These are phyloP conservation scores for Talaromyces sp. DNA, from an alignment of 2,329 filamentous ascomycete genomes.

Conservation along the genomic window DNA sequence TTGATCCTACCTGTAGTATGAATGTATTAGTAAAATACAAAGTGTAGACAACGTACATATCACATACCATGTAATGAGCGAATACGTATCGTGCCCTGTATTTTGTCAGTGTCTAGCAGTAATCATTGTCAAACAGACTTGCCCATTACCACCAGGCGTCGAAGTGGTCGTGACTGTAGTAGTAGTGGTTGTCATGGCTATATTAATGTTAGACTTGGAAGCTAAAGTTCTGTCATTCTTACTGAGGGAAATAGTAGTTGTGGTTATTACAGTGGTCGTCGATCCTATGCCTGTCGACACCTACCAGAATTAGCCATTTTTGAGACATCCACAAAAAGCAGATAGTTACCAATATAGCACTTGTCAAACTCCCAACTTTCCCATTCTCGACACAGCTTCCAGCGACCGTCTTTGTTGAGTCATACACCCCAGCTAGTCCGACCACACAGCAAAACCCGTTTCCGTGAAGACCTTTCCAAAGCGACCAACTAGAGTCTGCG, in stretches of 20 bases:
- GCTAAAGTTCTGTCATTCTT: neutral
- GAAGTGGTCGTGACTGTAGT: neutral
- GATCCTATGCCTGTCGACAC: conserved; percentile 3
- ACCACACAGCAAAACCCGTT: conserved; percentile 8
- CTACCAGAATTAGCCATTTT: neutral
- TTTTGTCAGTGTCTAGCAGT: neutral
- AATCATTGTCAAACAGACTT: neutral
- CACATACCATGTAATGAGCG: conserved; percentile 8
- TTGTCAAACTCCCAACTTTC: conserved; percentile 1
- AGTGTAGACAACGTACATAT: neutral
- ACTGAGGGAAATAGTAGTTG: neutral
- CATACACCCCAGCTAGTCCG: conserved; percentile 2
- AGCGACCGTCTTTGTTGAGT: neutral
- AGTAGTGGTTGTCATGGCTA: neutral
- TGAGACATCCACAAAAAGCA: neutral
- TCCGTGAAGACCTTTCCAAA: conserved; percentile 6
- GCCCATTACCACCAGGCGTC: neutral
- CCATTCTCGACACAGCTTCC: conserved; percentile 2
- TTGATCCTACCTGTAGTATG: conserved; percentile 2
- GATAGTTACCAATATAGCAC: conserved; percentile 1
- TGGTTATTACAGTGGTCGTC: neutral
- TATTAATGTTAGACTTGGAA: neutral
- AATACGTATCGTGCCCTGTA: neutral
- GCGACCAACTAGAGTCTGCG: conserved; percentile 7
- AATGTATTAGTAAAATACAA: neutral